These are phyloP conservation scores for Cyclotella choctawhatcheeana DNA, from an alignment of 108 stramenopile genomes.

Conservation along the genomic window DNA sequence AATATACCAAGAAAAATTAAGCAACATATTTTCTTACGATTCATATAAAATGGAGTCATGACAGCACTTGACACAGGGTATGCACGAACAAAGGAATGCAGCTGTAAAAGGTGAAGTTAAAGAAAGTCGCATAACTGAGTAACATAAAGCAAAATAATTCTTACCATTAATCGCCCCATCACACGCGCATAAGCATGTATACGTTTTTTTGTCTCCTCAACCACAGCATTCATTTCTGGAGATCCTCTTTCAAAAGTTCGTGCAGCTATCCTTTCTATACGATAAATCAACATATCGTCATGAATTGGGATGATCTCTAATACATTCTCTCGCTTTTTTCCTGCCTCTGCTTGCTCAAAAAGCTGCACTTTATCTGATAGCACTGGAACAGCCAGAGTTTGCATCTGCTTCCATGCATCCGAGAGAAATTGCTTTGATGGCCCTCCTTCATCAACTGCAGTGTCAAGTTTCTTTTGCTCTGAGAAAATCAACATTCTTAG, in stretches of 20 bases:
- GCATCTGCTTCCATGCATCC: constrained; percentile 25
- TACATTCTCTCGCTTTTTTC: not conserved
- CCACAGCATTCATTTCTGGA: not conserved
- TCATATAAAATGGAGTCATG: constrained; percentile 32
- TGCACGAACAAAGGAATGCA: constrained; percentile 22
- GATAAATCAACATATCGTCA: not conserved
- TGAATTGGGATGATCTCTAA: not conserved
- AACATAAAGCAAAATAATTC: not conserved
- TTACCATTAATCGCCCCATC: constrained; percentile 4
- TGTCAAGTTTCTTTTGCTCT: constrained; percentile 16
- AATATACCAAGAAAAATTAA: not conserved
- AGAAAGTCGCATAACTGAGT: not conserved
- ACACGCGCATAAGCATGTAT: not conserved
- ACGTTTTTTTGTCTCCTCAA: not conserved
- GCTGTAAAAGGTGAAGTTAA: not conserved
- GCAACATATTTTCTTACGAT: constrained; percentile 4
- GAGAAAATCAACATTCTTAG: not conserved
- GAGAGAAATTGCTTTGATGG: constrained; percentile 31
- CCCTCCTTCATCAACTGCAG: constrained; percentile 31
- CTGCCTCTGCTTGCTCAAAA: not conserved
- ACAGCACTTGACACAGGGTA: constrained; percentile 18
- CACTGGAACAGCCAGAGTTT: constrained; percentile 9
- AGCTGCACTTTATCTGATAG: not conserved
- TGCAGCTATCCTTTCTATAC: not conserved
- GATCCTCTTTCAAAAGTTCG: not conserved